Evolutionary conservation across 2,329 filamentous ascomycete species (phyloP).

Genomic region (Fusarium transvaalense): DNA sequence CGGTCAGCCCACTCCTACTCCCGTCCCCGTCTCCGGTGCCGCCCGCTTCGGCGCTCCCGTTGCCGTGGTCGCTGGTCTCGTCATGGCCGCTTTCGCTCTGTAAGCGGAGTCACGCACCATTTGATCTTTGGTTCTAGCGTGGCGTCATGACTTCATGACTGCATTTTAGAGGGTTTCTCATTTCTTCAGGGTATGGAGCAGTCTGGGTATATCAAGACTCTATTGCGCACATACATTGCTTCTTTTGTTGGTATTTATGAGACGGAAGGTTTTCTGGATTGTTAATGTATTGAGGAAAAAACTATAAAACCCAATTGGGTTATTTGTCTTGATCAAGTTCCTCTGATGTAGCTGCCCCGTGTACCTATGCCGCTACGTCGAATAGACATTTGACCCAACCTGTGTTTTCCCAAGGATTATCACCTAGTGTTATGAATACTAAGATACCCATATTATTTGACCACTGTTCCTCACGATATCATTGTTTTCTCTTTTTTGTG

Average conservation of each 20-base stretch:
- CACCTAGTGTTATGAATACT: slow-evolving; percentile 32
- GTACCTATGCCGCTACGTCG: slow-evolving; percentile 46
- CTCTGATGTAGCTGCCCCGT: slow-evolving; percentile 46
- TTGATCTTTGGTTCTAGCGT: slow-evolving; percentile 44
- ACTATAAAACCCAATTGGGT: slow-evolving; percentile 48
- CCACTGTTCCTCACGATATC: background rate
- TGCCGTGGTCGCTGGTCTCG: slow-evolving; percentile 56
- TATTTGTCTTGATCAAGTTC: slow-evolving; percentile 46
- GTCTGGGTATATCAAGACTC: slow-evolving; percentile 44
- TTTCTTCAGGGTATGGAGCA: slow-evolving; percentile 46
- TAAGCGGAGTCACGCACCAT: slow-evolving; percentile 50
- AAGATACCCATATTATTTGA: slow-evolving; percentile 31
- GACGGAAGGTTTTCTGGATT: slow-evolving; percentile 49
- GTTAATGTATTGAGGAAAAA: slow-evolving; percentile 50
- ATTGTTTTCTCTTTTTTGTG: background rate
- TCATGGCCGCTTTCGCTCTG: slow-evolving; percentile 59
- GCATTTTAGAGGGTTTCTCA: slow-evolving; percentile 49
- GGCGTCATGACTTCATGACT: slow-evolving; percentile 50
- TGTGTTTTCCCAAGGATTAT: slow-evolving; percentile 6
- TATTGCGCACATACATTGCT: slow-evolving; percentile 51
- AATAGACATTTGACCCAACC: slow-evolving; percentile 49
- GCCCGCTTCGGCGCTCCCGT: slow-evolving; percentile 54
- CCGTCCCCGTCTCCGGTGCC: slow-evolving; percentile 48
- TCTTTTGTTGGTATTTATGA: slow-evolving; percentile 44
- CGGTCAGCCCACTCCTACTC: slow-evolving; percentile 33